Evolutionary conservation across 2,329 filamentous ascomycete species (phyloP), one percentile per base, ranked within the genome.

Genomic region (Colletotrichum sp.): DNA sequence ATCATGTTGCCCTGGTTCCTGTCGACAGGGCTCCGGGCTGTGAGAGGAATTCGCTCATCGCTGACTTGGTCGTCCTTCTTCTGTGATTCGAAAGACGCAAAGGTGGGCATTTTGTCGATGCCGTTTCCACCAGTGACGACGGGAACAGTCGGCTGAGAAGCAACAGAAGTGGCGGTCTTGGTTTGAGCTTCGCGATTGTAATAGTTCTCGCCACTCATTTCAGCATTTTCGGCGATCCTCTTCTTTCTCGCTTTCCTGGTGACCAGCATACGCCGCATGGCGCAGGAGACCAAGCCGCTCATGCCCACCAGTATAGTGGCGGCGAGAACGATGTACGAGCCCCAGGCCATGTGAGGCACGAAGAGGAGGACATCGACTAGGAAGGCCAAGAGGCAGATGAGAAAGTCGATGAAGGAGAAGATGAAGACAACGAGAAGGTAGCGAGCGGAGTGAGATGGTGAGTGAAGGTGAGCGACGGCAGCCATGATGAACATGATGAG

Each of bases 141-240:
- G 10, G 92, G 90, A 69, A 92, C 85, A 24, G 91, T 92, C 9
- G 92, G 90, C 77, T 93, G 90, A 77, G 89, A 86, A 36, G 86
- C 82, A 3, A 86, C 83, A 5, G 83, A 82, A 9, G 85, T 83
- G 52, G 85, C 80, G 44, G 88, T 82, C 76, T 92, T 89, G 66
- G 87, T 86, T 77, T 91, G 89, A 49, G 87, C 89, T 84, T 94
- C 92, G 75, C 93, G 90, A 81, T 93, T 94, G 85, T 98, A 98
- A 83, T 94, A 98, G 82, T 96, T 97, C 81, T 97, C 93, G 32
- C 96, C 96, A 83, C 95, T 99, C 96, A 99, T 99, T 83, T 99
- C 96, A 9, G 96, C 95, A 83, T 99, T 98, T 84, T 98, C 95
- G 4, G 93, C 95, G 82, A 99, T 98, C 62, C 95, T 92, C 88